phyloP scores from a whole-genome alignment of 306 rosid species.

The Gynostemma pentaphyllum region DNA sequence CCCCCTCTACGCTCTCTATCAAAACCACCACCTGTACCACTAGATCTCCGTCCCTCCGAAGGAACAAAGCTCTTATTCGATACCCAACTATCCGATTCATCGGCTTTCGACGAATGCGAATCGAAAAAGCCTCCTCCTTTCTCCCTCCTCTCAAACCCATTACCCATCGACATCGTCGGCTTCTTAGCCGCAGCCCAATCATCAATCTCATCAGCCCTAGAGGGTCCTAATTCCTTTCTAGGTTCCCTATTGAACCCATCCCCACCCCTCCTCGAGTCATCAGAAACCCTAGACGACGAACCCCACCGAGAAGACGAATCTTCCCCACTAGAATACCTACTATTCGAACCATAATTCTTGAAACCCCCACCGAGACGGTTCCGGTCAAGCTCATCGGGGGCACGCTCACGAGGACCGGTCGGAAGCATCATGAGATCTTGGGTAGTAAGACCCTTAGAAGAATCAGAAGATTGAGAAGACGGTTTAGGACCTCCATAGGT shows the following conservation, averaged over 20 bases:
- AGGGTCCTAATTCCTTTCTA: conserved; percentile 41
- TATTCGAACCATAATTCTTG: conserved; percentile 24
- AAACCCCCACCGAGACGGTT: conserved; percentile 51
- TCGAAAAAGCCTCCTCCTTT: conserved; percentile 55
- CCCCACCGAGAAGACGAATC: conserved; percentile 71
- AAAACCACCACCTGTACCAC: conserved; percentile 32
- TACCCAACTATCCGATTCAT: conserved; percentile 80
- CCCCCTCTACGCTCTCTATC: conserved; percentile 35
- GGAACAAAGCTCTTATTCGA: conserved; percentile 45
- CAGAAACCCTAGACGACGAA: conserved; percentile 51
- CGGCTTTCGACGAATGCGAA: conserved; percentile 65
- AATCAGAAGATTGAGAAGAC: not conserved
- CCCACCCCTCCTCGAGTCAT: conserved; percentile 32
- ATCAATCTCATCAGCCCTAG: too few species aligned
- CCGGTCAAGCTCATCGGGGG: conserved; percentile 76
- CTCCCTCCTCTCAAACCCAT: conserved; percentile 50
- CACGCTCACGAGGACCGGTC: conserved; percentile 76
- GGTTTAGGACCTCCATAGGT: conserved; percentile 28
- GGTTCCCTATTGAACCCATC: conserved; percentile 27
- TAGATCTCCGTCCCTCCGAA: conserved; percentile 45
- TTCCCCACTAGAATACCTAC: conserved; percentile 26
- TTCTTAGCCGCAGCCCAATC: too few species aligned
- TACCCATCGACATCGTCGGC: conserved; percentile 60
- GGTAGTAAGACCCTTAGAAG: not conserved
- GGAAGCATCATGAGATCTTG: conserved; percentile 51